Evolutionary conservation across 2,329 filamentous ascomycete genomes (phyloP), one percentile per base, ranked within the genome.

Genomic region (Scedosporium apiospermum): DNA sequence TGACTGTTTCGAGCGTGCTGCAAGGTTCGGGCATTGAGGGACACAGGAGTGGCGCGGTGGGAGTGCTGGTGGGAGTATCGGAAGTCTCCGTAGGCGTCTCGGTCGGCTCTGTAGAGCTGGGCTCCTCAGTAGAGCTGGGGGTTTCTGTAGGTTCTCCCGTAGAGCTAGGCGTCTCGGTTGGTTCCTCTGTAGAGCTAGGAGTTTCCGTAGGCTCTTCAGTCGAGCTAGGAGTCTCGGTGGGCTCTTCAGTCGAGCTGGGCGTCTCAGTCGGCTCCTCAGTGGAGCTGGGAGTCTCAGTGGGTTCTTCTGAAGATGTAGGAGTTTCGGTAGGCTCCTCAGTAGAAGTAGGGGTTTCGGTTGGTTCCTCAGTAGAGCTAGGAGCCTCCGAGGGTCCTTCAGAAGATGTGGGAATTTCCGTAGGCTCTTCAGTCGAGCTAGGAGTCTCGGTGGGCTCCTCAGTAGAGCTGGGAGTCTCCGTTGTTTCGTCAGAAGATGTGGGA

Each of bases 391-490:
- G 14, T 7, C 12, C 6, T 14, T 34, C 30, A 34, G 30, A 34
- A 7, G 53, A 16, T 4, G 14, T 4, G 16, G 53, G 23, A 5
- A 4, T 57, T 42, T 10, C 23, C 21, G 57, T 58, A 9, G 34
- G 55, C 21, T 30, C 34, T 4, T 53, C 58, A 7, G 55, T 6
- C 5, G 44, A 21, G 10, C 4, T 27, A 42, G 57, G 58, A 18
- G 57, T 38, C 12, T 62, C 38, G 30, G 62, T 49, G 44, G 60
- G 5, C 4, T 49, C 1, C n/a, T 49, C 44, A 21, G 44, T 7
- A 4, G 44, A 49, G 44, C 1, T 49, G 1, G 53, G 4, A 66
- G 30, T 6, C 66, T 66, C 1, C 66, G 12, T n/a, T n/a, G n/a
- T n/a, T n/a, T n/a, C n/a, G n/a, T 34, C 30, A 34, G 30, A 34